Percentiles rank a stretch among this genome's conserved stretches.
These are phyloP conservation scores for Bocquillonia castaneifolia DNA, from an alignment of 441 rosid genomes.

Conservation along the genomic window DNA sequence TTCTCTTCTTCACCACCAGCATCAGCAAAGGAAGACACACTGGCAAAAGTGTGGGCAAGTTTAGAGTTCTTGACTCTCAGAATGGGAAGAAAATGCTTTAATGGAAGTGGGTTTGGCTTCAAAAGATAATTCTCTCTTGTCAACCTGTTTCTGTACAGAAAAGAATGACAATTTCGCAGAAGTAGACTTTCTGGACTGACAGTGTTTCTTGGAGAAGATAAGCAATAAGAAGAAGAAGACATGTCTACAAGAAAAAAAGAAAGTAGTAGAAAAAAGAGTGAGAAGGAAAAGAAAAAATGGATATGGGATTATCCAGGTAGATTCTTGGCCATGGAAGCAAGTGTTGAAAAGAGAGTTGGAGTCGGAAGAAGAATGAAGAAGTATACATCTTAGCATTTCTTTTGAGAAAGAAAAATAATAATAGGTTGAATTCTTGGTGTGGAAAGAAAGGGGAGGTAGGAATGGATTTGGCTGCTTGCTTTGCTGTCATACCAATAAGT, in stretches of 20 bases:
- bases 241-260: slow-evolving; percentile 30
- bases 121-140: slow-evolving; percentile 30
- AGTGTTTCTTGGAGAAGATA: slow-evolving; percentile 55
- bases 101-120: slow-evolving; percentile 28
- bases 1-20: slow-evolving; percentile 51
- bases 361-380: slow-evolving; percentile 29
- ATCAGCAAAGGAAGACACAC: slow-evolving; percentile 63
- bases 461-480: slow-evolving; percentile 34
- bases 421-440: neutral
- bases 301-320: slow-evolving; percentile 33
- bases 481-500: slow-evolving; percentile 42
- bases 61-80: slow-evolving; percentile 29
- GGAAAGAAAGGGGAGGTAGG: slow-evolving; percentile 27
- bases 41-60: slow-evolving; percentile 50
- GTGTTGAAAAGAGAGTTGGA: slow-evolving; percentile 25
- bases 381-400: slow-evolving; percentile 25
- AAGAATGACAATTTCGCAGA: slow-evolving; percentile 37
- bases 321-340: slow-evolving; percentile 45
- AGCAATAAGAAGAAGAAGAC: slow-evolving; percentile 61
- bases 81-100: slow-evolving; percentile 34
- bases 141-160: slow-evolving; percentile 35
- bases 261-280: slow-evolving; percentile 6
- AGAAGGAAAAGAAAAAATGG: slow-evolving; percentile 13
- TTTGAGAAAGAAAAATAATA: neutral
- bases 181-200: slow-evolving; percentile 30